Base-by-base conservation (phyloP, 176 grass and related monocot species). In the Phoenix dactylifera region DNA sequence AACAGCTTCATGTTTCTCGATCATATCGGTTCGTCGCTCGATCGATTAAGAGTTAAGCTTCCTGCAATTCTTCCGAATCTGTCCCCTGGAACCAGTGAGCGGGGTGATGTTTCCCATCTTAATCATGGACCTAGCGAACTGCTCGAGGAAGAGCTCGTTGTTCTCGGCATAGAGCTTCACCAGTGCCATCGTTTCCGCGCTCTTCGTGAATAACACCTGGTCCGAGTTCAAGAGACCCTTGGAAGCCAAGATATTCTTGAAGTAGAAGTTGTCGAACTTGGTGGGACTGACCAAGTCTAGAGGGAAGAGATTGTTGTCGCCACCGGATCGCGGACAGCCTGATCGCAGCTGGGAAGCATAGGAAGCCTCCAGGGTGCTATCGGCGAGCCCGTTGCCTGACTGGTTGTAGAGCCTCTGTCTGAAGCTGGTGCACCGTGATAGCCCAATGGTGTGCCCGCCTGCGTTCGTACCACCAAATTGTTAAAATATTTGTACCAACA, bases 31-130 rank as follows among this genome's bases (percentile, higher is more conserved):
- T 19, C 16, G 16, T 19, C 4, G 1, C 18, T 53, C n/a, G 20
- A 55, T n/a, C 23, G 6, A 16, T 54, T 16, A 22, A 22, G 18
- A 72, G 71, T 95, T 96, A 30, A 90, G 54, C 55, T 24, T 88
- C 76, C 93, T 98, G 84, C 93, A 98, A 26, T 92, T 88, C 67
- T 74, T 92, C 66, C 93, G 83, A 65, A 98, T 80, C 79, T 98
- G 81, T 4, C 87, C 93, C 58, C 72, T 77, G 9, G 25, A 26
- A 4, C 84, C 79, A 4, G 82, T 92, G 16, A 86, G 79, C 1
- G 93, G 93, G 0, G 61, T 68, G 70, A 92, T 88, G 62, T 83
- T 92, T 26, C 93, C 93, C 93, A 98, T 92, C 24, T 81, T 98
- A 22, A 98, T 67, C 81, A 98, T 98, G 0, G 93, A 88, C 80